These are phyloP conservation scores for Hippophae gyantsensis DNA, from an alignment of 306 rosid genomes.

Conservation along the genomic window DNA sequence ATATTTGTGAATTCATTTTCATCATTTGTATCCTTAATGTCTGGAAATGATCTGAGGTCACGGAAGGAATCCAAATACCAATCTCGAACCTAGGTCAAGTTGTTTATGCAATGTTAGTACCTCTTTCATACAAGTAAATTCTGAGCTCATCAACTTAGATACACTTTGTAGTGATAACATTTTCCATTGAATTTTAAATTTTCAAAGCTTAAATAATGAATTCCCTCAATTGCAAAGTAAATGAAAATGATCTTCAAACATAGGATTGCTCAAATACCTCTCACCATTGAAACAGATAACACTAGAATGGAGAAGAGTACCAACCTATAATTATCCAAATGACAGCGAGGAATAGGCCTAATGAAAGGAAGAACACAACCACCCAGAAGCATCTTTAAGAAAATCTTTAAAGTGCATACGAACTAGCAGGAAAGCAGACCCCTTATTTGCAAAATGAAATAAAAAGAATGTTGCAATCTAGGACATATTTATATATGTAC, in stretches of 20 bases:
- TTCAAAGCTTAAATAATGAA: no score
- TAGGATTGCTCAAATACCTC: no score
- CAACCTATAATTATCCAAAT: no score
- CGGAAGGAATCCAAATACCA: conserved; percentile 95
- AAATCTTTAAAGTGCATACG: neutral
- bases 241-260: neutral
- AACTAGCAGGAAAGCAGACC: no score
- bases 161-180: conserved; percentile 1
- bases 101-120: conserved; percentile 6
- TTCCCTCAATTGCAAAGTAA: conserved; percentile 6
- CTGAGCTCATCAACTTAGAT: neutral
- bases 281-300: no score
- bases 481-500: no score
- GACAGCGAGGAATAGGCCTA: no score
- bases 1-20: conserved; percentile 72
- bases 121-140: neutral
- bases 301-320: no score
- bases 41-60: conserved; percentile 72
- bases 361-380: no score
- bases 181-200: no score
- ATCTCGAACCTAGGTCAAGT: conserved; percentile 60
- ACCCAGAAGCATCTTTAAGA: neutral
- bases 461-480: no score
- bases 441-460: no score
- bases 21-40: conserved; percentile 51